Evolutionary conservation across 2,329 filamentous ascomycete genomes (phyloP), one percentile per base, ranked within the genome.

Genomic region (Aspergillus sp.): DNA sequence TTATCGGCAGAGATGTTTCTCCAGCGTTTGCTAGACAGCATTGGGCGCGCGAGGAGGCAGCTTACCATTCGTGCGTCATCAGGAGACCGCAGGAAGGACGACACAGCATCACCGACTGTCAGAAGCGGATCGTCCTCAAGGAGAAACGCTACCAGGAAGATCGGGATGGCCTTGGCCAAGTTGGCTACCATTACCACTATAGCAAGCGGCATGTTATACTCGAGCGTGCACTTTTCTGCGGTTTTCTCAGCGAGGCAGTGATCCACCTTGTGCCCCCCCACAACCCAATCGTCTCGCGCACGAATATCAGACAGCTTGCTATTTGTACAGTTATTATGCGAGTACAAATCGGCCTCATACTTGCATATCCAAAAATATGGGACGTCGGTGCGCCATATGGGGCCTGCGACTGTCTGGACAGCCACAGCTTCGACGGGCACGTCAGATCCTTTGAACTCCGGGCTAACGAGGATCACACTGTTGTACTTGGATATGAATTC

Each of bases 131-230:
- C 1, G 9, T 9, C 27, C 27, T 31, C 9, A 1, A 52, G 23
- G 0, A 43, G 23, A 19, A 43, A 5, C 6, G 27, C n/a, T 9
- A 40, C 39, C 3, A 44, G 1, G 21, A 11, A 35, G 40, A 44
- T 44, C 7, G 25, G 25, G n/a, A 35, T 4, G 15, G 50, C 27
- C 50, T 52, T 52, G 39, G 35, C 25, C 4, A 63, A 11, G 40
- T 66, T 70, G 37, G 60, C 62, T 2, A 55, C 23, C 17, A 69
- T 65, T 4, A 69, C 59, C n/a, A 59, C 43, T 11, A 65, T 31
- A 4, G 41, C 47, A 27, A 64, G 40, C 14, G 62, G 58, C 5
- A 62, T 48, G 44, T 60, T 65, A 46, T 60, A 66, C 31, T 59
- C 40, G 7, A 68, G 45, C 7, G 53, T 58, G 48, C 67, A 70